These are phyloP conservation scores for Aspergillus coremiiformis DNA, from an alignment of 495 filamentous ascomycete genomes.

Conservation along the genomic window DNA sequence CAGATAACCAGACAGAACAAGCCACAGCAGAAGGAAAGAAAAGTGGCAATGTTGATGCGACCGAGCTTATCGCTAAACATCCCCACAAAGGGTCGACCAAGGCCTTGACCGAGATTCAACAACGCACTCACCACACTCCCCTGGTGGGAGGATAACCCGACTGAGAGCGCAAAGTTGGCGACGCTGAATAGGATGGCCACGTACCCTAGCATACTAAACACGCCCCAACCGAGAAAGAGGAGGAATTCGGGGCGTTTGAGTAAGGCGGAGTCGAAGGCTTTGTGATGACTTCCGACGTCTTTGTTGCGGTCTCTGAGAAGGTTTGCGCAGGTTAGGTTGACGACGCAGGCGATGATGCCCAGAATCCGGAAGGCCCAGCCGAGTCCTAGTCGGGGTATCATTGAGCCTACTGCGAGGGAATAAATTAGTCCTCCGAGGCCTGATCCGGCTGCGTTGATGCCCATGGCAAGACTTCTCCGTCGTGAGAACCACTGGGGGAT, in stretches of 20 bases:
- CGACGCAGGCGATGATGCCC: constrained; percentile 57
- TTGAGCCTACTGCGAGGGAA: constrained; percentile 39
- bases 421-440: constrained; percentile 68
- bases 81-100: constrained; percentile 67
- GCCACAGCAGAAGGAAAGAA: constrained; percentile 57
- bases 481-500: constrained; percentile 74
- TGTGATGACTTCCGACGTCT: constrained; percentile 52
- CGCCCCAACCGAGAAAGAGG: constrained; percentile 59
- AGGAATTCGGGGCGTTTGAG: constrained; percentile 55
- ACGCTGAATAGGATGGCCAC: constrained; percentile 70
- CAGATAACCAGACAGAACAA: constrained; percentile 65
- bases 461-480: constrained; percentile 63
- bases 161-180: constrained; percentile 58
- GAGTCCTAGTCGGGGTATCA: constrained; percentile 54
- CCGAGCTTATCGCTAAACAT: constrained; percentile 66
- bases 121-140: constrained; percentile 64
- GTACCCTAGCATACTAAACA: constrained; percentile 68
- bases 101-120: constrained; percentile 61
- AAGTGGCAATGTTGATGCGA: constrained; percentile 62
- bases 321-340: constrained; percentile 54
- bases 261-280: constrained; percentile 55
- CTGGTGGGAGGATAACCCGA: constrained; percentile 61
- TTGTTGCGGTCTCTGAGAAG: constrained; percentile 66
- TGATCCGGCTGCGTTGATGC: constrained; percentile 64
- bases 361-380: constrained; percentile 70